Evolutionary conservation across 2,329 filamentous ascomycete species (phyloP), one percentile per base, ranked within the genome.

Genomic region (Xylariaceae sp.): DNA sequence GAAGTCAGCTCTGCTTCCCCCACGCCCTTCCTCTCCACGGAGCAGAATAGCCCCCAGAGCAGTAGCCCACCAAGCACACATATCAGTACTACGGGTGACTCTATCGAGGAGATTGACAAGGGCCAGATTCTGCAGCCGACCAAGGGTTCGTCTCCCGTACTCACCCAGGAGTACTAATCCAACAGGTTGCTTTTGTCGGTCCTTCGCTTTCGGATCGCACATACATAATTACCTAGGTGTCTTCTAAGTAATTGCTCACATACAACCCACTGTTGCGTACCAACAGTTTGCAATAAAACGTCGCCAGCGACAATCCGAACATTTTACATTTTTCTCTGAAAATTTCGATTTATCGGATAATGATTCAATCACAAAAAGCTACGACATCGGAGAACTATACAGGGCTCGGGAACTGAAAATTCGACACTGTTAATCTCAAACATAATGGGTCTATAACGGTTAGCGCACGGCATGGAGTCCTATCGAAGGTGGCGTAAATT

Each of bases 21-120:
- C 7, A 88, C 87, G 0, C 88, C 88, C 1, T 80, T 80, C 18
- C 79, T 90, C 56, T 88, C 86, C 1, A 87, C 82, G 65, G 87
- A 87, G 66, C 83, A 83, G 45, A 88, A 88, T 69, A 89, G 85
- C 63, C 86, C 86, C 1, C 84, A 86, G 66, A 89, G 83, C 71
- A 86, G 78, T 70, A 85, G 82, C 61, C 78, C 86, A 2, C 82
- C 86, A 3, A 89, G 86, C 72, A 83, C 84, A 2, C 84, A 80
- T 64, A 78, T 79, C 44, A 86, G 84, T 68, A 81, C 82, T 53
- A 71, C 76, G 11, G 78, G 76, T 23, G 74, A 75, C 35, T 67
- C 68, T 6, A 65, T 69, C 9, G 70, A 71, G 15, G 72, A 74
- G 9, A 65, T 65, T 49, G 66, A 66, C 47, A 62, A 34, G 11